Conservation (phyloP, 1,284 basidiomycete species). For the Phellinidium pouzarii region DNA sequence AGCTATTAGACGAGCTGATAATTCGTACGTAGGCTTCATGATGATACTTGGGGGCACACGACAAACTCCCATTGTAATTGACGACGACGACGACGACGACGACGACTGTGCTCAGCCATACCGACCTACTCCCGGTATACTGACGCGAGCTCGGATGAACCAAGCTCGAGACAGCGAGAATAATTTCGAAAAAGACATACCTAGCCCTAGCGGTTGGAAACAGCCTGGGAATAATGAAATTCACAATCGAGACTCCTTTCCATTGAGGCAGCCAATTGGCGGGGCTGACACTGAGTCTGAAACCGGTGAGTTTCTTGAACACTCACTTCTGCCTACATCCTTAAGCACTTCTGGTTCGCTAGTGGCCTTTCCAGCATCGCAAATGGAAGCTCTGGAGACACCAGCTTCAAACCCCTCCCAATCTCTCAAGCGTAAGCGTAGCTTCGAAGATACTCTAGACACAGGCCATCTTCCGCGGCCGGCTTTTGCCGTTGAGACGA, state of each 20-base stretch:
- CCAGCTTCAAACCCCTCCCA: not conserved
- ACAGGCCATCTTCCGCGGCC: too few species aligned
- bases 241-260: not conserved
- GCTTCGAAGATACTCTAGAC: not conserved
- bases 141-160: not conserved
- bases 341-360: not conserved
- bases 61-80: not conserved
- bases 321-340: not conserved
- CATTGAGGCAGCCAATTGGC: too few species aligned
- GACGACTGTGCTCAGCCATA: not conserved
- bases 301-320: not conserved
- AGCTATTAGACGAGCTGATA: too few species aligned
- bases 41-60: not conserved
- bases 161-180: not conserved
- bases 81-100: conserved; percentile 6
- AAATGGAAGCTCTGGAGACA: not conserved
- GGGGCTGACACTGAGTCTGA: not conserved
- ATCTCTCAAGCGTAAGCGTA: conserved; percentile 6
- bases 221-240: not conserved
- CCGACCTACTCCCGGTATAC: not conserved
- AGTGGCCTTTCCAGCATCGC: not conserved
- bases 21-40: too few species aligned
- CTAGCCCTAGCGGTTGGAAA: not conserved
- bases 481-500: not conserved
- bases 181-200: not conserved